phyloP scores from a whole-genome alignment of 2,329 filamentous ascomycete species.

The Neofusicoccum kwambonambiense region DNA sequence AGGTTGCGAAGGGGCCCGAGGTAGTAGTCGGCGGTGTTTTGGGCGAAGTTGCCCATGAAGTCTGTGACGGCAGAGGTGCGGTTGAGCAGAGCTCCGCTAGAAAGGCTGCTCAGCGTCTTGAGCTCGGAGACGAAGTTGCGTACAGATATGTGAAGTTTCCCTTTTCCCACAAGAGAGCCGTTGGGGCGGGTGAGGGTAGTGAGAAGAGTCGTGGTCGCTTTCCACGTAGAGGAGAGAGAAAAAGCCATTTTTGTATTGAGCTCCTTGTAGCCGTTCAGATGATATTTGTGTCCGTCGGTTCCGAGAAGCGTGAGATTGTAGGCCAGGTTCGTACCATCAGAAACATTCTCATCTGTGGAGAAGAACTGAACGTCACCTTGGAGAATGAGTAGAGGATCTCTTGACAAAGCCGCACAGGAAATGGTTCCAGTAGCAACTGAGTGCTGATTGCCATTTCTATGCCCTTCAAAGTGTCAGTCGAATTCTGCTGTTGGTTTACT shows the following conservation, averaged over 20 bases:
- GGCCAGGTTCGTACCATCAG: slow-evolving; percentile 59
- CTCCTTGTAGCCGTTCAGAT: slow-evolving; percentile 63
- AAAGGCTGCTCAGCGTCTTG: slow-evolving; percentile 53
- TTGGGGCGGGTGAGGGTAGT: slow-evolving; percentile 53
- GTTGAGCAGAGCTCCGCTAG: slow-evolving; percentile 34
- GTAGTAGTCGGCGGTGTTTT: slow-evolving; percentile 54
- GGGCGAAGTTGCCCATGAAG: slow-evolving; percentile 58
- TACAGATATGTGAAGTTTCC: slow-evolving; percentile 58
- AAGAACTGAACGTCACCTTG: slow-evolving; percentile 60
- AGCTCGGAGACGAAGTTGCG: slow-evolving; percentile 57
- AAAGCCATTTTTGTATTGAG: slow-evolving; percentile 60
- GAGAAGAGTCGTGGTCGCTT: slow-evolving; percentile 61
- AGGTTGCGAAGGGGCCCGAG: slow-evolving; percentile 55
- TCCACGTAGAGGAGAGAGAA: slow-evolving; percentile 57
- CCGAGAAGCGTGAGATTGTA: slow-evolving; percentile 64
- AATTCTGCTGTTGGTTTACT: too few relatives aligned
- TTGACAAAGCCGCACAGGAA: slow-evolving; percentile 43
- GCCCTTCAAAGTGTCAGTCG: too few relatives aligned
- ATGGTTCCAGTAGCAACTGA: slow-evolving; percentile 61
- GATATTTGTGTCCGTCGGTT: slow-evolving; percentile 51
- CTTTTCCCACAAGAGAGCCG: slow-evolving; percentile 54
- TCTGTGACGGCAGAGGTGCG: slow-evolving; percentile 34
- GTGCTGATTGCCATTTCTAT: slow-evolving; percentile 42
- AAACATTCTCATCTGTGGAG: slow-evolving; percentile 50
- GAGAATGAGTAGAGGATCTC: slow-evolving; percentile 59